Evolutionary conservation across 2,329 filamentous ascomycete genomes (phyloP), one percentile per base, ranked within the genome.

Genomic region (Hymenoscyphus salicellus): DNA sequence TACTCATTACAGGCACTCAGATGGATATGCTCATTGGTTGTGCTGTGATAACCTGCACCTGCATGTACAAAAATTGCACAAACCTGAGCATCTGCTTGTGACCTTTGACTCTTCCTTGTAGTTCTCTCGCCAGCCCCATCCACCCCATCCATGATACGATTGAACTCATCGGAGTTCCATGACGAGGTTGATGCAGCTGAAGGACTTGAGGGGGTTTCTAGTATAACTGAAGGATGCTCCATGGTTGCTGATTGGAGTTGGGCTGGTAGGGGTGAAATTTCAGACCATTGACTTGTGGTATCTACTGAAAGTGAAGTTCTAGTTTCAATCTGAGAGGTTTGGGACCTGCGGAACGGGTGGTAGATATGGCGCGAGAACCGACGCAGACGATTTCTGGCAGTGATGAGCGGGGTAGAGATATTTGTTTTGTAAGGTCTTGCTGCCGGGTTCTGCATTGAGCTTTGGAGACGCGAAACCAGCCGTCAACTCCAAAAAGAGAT

Each of bases 61-160:
- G 94, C 95, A 77, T 99, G 95, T 55, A 99, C 89, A 77, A 97
- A 98, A 61, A 99, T 94, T 65, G 92, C 93, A 64, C 87, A 87
- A 10, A 87, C 79, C 57, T 69, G 68, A 10, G 68, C 62, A 23
- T 63, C 66, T 10, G 56, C 60, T 41, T 65, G 68, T 28, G 63
- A 55, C 30, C 63, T 63, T n/a, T 68, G 61, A 23, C 55, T 68
- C 55, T 64, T 60, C 55, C 69, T 64, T 52, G 69, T 65, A 49
- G 69, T 61, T 60, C 67, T 72, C 32, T 75, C 73, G 30, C 63
- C 63, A 20, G 72, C 61, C 52, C 74, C 73, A 62, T 75, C 74
- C 70, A 71, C 62, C 55, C 73, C 73, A 60, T 75, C 74, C 72
- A 74, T 72, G 38, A 65, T 62, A 30, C 59, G 60, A 43, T 38